Conservation (phyloP, 768 basidiomycete genomes). For the Boletus edulis region DNA sequence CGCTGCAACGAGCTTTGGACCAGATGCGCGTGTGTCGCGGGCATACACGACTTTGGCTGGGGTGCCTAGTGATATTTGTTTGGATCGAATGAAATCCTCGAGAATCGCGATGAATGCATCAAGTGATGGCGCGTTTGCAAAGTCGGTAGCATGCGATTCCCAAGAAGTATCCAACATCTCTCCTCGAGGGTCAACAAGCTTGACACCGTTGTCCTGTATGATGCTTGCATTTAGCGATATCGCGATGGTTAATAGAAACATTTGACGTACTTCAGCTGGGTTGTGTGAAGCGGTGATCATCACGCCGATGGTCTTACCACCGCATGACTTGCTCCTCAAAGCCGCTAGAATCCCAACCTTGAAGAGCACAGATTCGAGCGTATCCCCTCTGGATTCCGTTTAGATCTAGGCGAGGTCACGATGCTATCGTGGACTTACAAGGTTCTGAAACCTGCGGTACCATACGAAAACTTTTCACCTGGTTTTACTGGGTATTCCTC, state of each 20-base stretch:
- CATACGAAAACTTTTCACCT: slow-evolving; percentile 75
- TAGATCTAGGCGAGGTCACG: slow-evolving; percentile 7
- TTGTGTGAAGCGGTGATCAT: slow-evolving; percentile 99
- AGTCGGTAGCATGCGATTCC: slow-evolving; percentile 82
- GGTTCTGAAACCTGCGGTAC: slow-evolving; percentile 93
- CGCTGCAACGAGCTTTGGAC: slow-evolving; percentile 68
- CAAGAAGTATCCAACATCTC: slow-evolving; percentile 96
- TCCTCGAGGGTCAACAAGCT: slow-evolving; percentile 94
- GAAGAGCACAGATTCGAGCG: slow-evolving; percentile 90
- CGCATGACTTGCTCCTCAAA: slow-evolving; percentile 86
- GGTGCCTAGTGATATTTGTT: slow-evolving; percentile 75
- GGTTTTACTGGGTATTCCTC: slow-evolving; percentile 72
- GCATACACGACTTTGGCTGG: slow-evolving; percentile 88
- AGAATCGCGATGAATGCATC: slow-evolving; percentile 70
- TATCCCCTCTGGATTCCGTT: slow-evolving; percentile 48
- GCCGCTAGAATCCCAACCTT: slow-evolving; percentile 88
- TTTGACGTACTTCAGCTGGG: slow-evolving; percentile 77
- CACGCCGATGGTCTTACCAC: slow-evolving; percentile 89
- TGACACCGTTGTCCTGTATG: slow-evolving; percentile 93
- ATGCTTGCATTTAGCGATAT: slow-evolving; percentile 2
- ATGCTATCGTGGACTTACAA: slow-evolving; percentile 51
- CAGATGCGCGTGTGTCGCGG: slow-evolving; percentile 90
- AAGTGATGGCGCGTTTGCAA: slow-evolving; percentile 81
- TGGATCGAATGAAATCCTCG: slow-evolving; percentile 53
- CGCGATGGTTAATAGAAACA: not conserved